Conservation (phyloP, 2,329 filamentous ascomycete genomes). For the Ceratocystis cubensis region DNA sequence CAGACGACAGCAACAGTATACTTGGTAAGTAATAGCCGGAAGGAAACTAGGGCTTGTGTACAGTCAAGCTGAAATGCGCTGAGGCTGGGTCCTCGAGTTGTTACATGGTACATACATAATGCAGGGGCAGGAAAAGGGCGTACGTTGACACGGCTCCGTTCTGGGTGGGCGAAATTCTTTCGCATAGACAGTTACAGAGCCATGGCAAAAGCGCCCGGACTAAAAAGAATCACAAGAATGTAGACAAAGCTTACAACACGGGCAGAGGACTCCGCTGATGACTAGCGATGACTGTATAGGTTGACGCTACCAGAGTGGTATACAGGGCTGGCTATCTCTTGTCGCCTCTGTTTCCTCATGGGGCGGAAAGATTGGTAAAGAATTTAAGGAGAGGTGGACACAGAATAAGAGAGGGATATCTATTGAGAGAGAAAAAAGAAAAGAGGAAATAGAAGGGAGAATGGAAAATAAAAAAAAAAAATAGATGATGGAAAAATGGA, state of each 20-base stretch:
- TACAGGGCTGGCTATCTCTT: not conserved
- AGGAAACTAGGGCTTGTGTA: not conserved
- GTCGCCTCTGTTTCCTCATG: conserved; percentile 1
- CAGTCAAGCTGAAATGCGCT: not conserved
- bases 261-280: not conserved
- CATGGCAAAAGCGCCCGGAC: not conserved
- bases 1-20: too few relatives aligned
- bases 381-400: not conserved
- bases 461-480: too few relatives aligned
- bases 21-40: too few relatives aligned
- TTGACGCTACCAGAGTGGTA: not conserved
- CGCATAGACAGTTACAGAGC: too few relatives aligned
- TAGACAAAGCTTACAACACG: not conserved
- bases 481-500: not conserved
- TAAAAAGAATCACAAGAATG: not conserved
- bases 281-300: not conserved
- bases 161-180: not conserved
- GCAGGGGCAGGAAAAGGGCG: not conserved
- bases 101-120: not conserved
- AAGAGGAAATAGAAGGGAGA: too few relatives aligned
- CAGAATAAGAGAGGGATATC: too few relatives aligned
- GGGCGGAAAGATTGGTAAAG: not conserved
- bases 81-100: not conserved
- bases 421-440: too few relatives aligned
- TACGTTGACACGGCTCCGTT: not conserved